phyloP scores from a whole-genome alignment of 495 filamentous ascomycete species.

The Hypoxylon intermedium region DNA sequence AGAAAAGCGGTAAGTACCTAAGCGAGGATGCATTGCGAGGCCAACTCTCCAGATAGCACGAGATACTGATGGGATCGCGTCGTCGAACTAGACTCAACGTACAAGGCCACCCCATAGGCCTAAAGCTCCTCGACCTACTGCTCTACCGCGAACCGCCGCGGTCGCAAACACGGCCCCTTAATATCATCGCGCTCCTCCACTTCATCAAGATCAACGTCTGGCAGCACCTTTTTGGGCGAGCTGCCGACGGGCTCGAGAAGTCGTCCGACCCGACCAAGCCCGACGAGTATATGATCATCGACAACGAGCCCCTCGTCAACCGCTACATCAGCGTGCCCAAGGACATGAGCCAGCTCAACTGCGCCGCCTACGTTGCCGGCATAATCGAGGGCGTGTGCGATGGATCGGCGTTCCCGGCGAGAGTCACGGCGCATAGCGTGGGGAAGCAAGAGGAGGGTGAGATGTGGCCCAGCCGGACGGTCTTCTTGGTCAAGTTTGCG shows the following conservation, averaged over 20 bases:
- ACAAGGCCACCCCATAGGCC: slow-evolving; percentile 93
- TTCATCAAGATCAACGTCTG: slow-evolving; percentile 91
- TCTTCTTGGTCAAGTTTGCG: slow-evolving; percentile 91
- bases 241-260: slow-evolving; percentile 91
- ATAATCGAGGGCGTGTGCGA: slow-evolving; percentile 96
- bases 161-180: slow-evolving; percentile 77
- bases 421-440: slow-evolving; percentile 89
- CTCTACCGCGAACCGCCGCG: slow-evolving; percentile 76
- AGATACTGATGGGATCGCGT: slow-evolving; percentile 1
- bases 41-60: not conserved
- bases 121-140: slow-evolving; percentile 93
- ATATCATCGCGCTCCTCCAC: slow-evolving; percentile 89
- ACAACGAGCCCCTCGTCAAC: slow-evolving; percentile 96
- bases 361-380: slow-evolving; percentile 93
- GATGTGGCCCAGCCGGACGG: slow-evolving; percentile 94
- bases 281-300: slow-evolving; percentile 97
- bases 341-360: slow-evolving; percentile 96
- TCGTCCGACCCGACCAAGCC: slow-evolving; percentile 77
- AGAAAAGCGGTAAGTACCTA: slow-evolving; percentile 79
- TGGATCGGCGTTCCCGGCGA: slow-evolving; percentile 84
- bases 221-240: slow-evolving; percentile 87
- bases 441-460: slow-evolving; percentile 74
- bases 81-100: slow-evolving; percentile 72
- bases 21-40: not conserved
- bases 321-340: slow-evolving; percentile 88